Percentiles rank a stretch among this genome's conserved stretches.
Conservation (phyloP, 495 filamentous ascomycete species). For the Neurospora sp. region DNA sequence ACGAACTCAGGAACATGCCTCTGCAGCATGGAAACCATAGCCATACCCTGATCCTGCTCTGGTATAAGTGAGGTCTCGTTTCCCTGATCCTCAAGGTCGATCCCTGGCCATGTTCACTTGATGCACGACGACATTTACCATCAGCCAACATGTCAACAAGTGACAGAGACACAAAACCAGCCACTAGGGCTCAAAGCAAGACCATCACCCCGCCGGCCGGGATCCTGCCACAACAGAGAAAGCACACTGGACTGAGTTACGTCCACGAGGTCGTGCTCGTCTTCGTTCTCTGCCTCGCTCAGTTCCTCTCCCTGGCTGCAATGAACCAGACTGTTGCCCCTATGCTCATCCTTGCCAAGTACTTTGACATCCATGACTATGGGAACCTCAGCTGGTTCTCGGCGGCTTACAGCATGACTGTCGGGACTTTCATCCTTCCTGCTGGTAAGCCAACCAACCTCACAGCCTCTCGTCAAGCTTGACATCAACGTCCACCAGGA, state of each 20-base stretch:
- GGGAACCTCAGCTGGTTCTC: conserved; percentile 38
- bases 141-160: not conserved
- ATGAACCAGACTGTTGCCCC: conserved; percentile 15
- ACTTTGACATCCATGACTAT: conserved; percentile 30
- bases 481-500: not conserved
- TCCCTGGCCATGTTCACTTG: too few species aligned
- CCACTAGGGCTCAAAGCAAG: not conserved
- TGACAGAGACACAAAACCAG: not conserved
- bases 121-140: not conserved
- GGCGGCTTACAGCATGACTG: conserved; percentile 43
- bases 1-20: too few species aligned
- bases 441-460: conserved; percentile 14
- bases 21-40: too few species aligned
- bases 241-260: not conserved
- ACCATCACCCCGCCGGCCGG: not conserved
- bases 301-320: conserved; percentile 12
- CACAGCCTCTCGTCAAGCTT: not conserved
- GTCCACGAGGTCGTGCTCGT: conserved; percentile 5
- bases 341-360: conserved; percentile 27
- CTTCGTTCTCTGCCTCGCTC: conserved; percentile 12
- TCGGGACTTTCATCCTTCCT: conserved; percentile 55
- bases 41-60: too few species aligned
- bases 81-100: not conserved
- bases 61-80: not conserved
- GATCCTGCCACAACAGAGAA: not conserved